phyloP scores from a whole-genome alignment of 805 yeast species.

The Saccharomycopsis capsularis region DNA sequence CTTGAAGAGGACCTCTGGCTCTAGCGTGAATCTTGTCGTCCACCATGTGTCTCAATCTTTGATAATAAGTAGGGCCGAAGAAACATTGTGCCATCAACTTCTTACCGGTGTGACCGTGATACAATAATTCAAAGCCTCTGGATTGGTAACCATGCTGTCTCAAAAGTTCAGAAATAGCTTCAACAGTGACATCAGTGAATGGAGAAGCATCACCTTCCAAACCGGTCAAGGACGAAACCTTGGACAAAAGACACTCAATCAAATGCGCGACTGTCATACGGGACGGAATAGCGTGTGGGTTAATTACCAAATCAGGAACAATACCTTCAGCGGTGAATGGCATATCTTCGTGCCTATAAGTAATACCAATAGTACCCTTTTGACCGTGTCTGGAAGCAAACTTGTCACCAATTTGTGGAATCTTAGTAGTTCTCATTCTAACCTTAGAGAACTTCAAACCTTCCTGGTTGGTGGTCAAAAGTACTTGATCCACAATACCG shows the following conservation, averaged over 20 bases:
- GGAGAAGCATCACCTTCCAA: conserved; percentile 99
- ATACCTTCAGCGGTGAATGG: conserved; percentile 94
- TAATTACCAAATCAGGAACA: conserved; percentile 94
- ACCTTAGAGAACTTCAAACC: conserved; percentile 97
- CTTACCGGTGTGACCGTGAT: conserved; percentile 98
- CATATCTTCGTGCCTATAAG: conserved; percentile 98
- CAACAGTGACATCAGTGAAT: conserved; percentile 96
- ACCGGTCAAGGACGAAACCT: conserved; percentile 91
- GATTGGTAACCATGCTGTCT: conserved; percentile 97
- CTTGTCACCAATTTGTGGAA: conserved; percentile 98
- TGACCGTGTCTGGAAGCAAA: conserved; percentile 99
- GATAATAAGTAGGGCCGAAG: conserved; percentile 99
- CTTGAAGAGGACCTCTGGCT: conserved; percentile 98
- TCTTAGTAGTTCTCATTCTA: conserved; percentile 96
- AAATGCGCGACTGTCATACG: conserved; percentile 99
- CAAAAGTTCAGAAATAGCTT: conserved; percentile 84
- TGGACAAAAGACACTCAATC: conserved; percentile 93
- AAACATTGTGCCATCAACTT: conserved; percentile 96
- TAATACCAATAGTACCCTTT: conserved; percentile 99
- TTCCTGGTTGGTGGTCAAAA: conserved; percentile 95
- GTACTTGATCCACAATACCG: conserved; percentile 97
- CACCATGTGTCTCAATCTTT: conserved; percentile 98
- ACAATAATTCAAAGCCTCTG: conserved; percentile 98
- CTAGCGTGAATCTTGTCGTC: conserved; percentile 98
- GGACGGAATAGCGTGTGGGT: conserved; percentile 99